Evolutionary conservation across 805 yeast species (phyloP).

Genomic region (Lipomyces orientalis): DNA sequence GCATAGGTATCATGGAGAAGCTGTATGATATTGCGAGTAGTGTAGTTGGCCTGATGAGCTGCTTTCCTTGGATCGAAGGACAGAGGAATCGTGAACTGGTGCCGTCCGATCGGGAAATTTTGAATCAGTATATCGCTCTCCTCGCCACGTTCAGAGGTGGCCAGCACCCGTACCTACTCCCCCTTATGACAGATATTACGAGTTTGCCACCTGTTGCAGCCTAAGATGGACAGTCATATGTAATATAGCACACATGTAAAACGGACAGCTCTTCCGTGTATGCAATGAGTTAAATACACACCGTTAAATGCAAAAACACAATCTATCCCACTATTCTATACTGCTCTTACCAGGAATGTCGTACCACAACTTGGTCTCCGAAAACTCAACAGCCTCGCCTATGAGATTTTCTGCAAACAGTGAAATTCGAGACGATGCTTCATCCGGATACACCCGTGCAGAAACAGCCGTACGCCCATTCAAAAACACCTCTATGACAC

Average conservation of each 20-base stretch:
- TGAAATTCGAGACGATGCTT: constrained; percentile 6
- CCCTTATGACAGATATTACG: constrained; percentile 16
- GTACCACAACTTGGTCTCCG: constrained; percentile 9
- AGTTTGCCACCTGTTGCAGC: background rate
- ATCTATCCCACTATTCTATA: constrained; percentile 2
- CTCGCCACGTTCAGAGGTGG: constrained; percentile 26
- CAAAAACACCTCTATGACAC: constrained; percentile 12
- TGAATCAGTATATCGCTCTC: constrained; percentile 14
- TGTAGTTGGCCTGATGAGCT: background rate
- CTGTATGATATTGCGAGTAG: constrained; percentile 23
- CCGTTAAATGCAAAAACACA: background rate
- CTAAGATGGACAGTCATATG: background rate
- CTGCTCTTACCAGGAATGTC: background rate
- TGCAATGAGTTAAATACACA: background rate
- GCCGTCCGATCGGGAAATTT: constrained; percentile 12
- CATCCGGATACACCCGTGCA: constrained; percentile 6
- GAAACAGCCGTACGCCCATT: constrained; percentile 12
- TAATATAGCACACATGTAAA: background rate
- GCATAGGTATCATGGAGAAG: constrained; percentile 28
- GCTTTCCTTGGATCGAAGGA: constrained; percentile 6
- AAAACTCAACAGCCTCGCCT: background rate
- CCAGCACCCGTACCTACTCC: constrained; percentile 20
- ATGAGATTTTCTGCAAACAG: background rate
- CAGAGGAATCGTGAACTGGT: background rate
- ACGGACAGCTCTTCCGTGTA: background rate